A percentile compares a stretch with the other conserved stretches of the same genome.
Conservation (phyloP, 1,139 yeast species). For the Geotrichum restrictum region DNA sequence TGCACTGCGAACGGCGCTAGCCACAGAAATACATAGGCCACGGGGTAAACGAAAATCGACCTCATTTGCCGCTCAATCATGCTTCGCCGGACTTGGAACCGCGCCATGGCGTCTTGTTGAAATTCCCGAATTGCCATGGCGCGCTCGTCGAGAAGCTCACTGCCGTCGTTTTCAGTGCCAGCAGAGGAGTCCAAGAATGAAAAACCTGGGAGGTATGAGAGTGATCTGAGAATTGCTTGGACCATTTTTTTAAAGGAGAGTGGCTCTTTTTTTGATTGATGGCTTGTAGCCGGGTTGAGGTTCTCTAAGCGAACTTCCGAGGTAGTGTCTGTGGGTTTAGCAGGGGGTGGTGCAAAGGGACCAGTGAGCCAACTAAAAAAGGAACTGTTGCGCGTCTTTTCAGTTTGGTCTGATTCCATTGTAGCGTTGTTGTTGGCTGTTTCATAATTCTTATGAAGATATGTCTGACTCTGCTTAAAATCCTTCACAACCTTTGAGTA, state of each 20-base stretch:
- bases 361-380: conserved; percentile 2
- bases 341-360: background rate
- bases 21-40: conserved; percentile 79
- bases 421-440: conserved; percentile 16
- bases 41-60: conserved; percentile 76
- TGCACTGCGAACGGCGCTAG: conserved; percentile 71
- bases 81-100: conserved; percentile 57
- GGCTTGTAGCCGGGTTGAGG: background rate
- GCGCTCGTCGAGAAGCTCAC: conserved; percentile 14
- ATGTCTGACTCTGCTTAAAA: conserved; percentile 31
- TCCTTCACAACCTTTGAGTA: conserved; percentile 33
- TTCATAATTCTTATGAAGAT: conserved; percentile 19
- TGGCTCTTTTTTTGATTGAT: conserved; percentile 1
- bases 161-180: background rate
- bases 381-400: too few relatives aligned
- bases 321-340: background rate
- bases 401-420: too few relatives aligned
- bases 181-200: conserved; percentile 26
- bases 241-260: conserved; percentile 5
- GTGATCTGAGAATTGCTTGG: conserved; percentile 18
- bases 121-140: conserved; percentile 33
- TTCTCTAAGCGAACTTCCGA: background rate
- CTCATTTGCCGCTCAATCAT: conserved; percentile 75
- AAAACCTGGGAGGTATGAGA: conserved; percentile 34
- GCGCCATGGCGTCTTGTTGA: conserved; percentile 57